Evolutionary conservation across 2,329 filamentous ascomycete species (phyloP), one percentile per base, ranked within the genome.

Genomic region (Zymoseptoria crescenta): DNA sequence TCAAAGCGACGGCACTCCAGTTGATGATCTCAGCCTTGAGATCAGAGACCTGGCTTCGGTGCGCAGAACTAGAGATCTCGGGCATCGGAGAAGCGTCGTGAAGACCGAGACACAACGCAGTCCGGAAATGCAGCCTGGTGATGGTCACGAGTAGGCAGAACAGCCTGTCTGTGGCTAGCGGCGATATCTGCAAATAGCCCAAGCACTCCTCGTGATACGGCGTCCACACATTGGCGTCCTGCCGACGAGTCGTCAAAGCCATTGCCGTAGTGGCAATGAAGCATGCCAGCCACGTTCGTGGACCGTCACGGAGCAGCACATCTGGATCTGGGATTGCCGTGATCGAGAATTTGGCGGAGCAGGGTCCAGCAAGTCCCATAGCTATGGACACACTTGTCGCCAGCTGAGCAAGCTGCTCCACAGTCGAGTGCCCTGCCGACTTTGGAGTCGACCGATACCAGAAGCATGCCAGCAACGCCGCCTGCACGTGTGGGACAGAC

Each of bases 391-490:
- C 88, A 66, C 89, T 81, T 51, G 86, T 85, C 1, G 88, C 87
- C 66, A 89, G 83, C 70, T 94, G 88, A 48, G 89, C 83, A 61
- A 93, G 81, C 75, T 92, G 88, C 74, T 92, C 93, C 70, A 93
- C 92, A 68, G 92, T 92, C 69, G 93, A 82, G 74, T 93, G 87
- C n/a, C 35, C 35, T 45, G 35, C 35, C n/a, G 35, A 45, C 68
- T 93, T 89, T 30, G 84, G 0, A 89, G 90, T 20, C 88, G 88
- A 70, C 3, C 84, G 85, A 71, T 94, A 93, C 88, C 90, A 95
- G 24, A 90, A 82, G 20, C 86, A 83, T 3, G 84, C 80, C 1
- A 95, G 76, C 57, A 89, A 80, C 16, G 95, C 74, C 2, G 88
- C 83, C 74, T 95, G 91, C 4, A 94, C 82, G 4, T 94, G 77